Conservation (phyloP, 495 filamentous ascomycete species). For the Xanthoparmelia taractica region DNA sequence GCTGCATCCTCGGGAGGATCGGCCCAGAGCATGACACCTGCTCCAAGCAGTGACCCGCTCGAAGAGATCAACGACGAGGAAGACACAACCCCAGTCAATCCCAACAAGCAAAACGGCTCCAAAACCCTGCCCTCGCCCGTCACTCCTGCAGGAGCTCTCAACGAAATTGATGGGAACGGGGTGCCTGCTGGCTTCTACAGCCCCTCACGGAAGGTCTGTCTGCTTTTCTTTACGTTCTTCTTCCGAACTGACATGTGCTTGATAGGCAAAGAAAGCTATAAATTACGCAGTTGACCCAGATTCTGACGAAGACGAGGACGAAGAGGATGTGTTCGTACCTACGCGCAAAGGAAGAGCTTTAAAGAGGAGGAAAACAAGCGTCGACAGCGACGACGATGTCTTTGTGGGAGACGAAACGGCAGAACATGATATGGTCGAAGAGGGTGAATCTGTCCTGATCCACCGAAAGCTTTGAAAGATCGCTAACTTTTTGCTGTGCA, state of each 20-base stretch:
- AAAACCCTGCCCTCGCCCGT: constrained; percentile 18
- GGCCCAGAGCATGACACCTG: constrained; percentile 56
- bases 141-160: constrained; percentile 19
- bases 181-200: constrained; percentile 29
- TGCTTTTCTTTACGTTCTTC: not conserved
- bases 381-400: constrained; percentile 61
- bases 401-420: constrained; percentile 45
- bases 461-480: not conserved
- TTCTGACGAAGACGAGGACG: constrained; percentile 49
- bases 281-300: constrained; percentile 35
- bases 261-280: constrained; percentile 41
- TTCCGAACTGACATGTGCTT: not conserved
- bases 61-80: constrained; percentile 34
- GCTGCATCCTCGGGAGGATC: constrained; percentile 36
- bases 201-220: constrained; percentile 41
- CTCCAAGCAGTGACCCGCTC: constrained; percentile 67
- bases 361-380: constrained; percentile 47
- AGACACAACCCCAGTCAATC: constrained; percentile 26
- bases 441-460: constrained; percentile 5
- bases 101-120: constrained; percentile 13
- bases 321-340: constrained; percentile 44
- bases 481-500: not conserved
- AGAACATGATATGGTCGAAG: constrained; percentile 54
- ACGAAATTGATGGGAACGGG: not conserved
- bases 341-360: constrained; percentile 33